A percentile compares a stretch with the other conserved stretches of the same genome.
These are phyloP conservation scores for Chalaropsis ovoidea DNA, from an alignment of 2,329 filamentous ascomycete species.

Conservation along the genomic window DNA sequence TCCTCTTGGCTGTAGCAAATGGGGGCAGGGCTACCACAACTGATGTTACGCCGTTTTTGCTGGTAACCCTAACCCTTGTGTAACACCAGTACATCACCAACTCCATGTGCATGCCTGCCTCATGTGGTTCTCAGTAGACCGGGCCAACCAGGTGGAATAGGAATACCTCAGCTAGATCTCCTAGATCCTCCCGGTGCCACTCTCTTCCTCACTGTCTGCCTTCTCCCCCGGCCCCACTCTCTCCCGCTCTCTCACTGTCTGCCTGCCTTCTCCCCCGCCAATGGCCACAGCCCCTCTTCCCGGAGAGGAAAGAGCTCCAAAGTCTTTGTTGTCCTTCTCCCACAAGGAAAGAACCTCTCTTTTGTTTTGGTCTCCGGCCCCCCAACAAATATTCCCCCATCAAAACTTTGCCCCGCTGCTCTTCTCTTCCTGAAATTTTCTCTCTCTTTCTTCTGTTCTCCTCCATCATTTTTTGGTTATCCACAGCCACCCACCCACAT, in stretches of 20 bases:
- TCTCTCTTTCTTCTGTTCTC: slow-evolving; percentile 1
- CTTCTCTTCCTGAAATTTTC: neutral
- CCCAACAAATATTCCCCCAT: neutral
- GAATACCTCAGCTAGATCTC: too few species aligned
- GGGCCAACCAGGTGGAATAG: too few species aligned
- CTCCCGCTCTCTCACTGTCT: neutral
- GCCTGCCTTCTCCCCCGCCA: neutral
- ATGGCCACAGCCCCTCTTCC: neutral
- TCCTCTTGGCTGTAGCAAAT: too few species aligned
- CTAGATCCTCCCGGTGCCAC: neutral
- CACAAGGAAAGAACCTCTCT: neutral
- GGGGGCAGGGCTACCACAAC: neutral
- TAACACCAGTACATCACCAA: neutral
- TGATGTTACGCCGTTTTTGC: neutral
- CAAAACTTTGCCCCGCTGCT: neutral
- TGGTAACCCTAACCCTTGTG: neutral
- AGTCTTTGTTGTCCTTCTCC: slow-evolving; percentile 15
- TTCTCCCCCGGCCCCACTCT: neutral
- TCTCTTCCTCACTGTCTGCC: neutral
- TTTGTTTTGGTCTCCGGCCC: slow-evolving; percentile 1
- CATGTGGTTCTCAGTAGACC: neutral
- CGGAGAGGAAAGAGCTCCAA: neutral
- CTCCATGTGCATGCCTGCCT: neutral
- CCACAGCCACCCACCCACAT: slow-evolving; percentile 5
- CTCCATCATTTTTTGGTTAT: slow-evolving; percentile 5